Evolutionary conservation across 2,329 filamentous ascomycete genomes (phyloP), one percentile per base, ranked within the genome.

Genomic region (Gaeumannomyces sp.): DNA sequence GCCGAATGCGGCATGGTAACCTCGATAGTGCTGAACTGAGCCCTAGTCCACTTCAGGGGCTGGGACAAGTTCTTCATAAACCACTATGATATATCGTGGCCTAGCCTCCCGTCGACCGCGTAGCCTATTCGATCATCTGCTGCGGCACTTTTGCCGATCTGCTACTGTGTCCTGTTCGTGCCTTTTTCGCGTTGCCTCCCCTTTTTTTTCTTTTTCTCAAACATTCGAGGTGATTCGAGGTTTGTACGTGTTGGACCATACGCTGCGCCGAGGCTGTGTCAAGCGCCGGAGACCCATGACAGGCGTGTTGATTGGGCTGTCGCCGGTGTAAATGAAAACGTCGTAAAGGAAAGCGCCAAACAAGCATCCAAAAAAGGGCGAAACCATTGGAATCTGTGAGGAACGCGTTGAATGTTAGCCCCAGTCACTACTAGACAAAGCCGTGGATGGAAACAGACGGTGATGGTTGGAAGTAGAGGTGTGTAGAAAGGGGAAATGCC

Each of bases 301-400:
- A 0, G 87, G 87, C 0, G 81, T 86, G 75, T 92, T 92, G 69
- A 92, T 80, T 1, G 89, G 88, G 68, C 83, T 89, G n/a, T 88
- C 76, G 4, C 89, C 89, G 0, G 86, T 89, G 72, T 87, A 92
- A 56, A 92, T 78, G 72, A 90, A 85, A 2, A 84, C 72, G 72
- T 91, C 88, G 71, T 91, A 90, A 29, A 90, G 69, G 72, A 87
- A 85, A 2, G 85, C 88, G 3, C 89, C 88, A 68, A 89, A 85
- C 0, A 80, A 74, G 69, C 81, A 85, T 6, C 89, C 89, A 13
- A 83, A 73, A 71, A 92, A 91, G 0, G 89, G 89, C 2, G 87
- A 82, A 4, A 92, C 85, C 79, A 92, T 89, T 0, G 89, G 89
- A 27, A 92, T 83, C 87, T 89, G 35, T 28, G 11, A 60, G 14